Evolutionary conservation across 83 land plant species (phyloP).

Genomic region (Diphasiastrum complanatum): DNA sequence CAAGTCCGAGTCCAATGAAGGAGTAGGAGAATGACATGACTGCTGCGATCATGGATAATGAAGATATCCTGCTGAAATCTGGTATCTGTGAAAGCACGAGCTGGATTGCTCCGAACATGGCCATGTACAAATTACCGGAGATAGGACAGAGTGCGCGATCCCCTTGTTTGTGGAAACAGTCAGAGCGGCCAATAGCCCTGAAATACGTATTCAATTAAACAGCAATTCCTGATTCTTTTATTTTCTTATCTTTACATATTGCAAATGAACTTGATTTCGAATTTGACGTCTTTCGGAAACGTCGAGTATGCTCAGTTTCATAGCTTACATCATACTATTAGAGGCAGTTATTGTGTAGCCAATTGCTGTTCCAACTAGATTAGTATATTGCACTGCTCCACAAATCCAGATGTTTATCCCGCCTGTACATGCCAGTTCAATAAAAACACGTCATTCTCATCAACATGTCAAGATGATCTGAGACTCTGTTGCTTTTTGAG

Average conservation of each 20-base stretch:
- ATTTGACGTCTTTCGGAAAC: too few species aligned
- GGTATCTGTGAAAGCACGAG: conserved; percentile 18
- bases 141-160: not conserved
- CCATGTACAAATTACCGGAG: conserved; percentile 8
- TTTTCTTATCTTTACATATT: too few species aligned
- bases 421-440: too few species aligned
- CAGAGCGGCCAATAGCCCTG: conserved; percentile 12
- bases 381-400: not conserved
- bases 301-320: too few species aligned
- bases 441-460: too few species aligned
- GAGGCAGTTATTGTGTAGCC: not conserved
- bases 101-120: conserved; percentile 20
- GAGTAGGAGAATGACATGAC: conserved; percentile 24
- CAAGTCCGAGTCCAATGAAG: conserved; percentile 18
- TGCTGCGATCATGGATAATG: conserved; percentile 18
- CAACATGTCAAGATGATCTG: too few species aligned
- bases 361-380: conserved; percentile 1
- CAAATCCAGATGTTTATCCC: not conserved
- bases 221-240: too few species aligned
- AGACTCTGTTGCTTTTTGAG: too few species aligned
- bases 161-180: conserved; percentile 17
- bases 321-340: not conserved
- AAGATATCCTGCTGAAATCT: conserved; percentile 11
- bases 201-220: too few species aligned
- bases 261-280: too few species aligned